Base-by-base conservation (phyloP, 1,284 basidiomycete genomes). In the Baeospora myosura region DNA sequence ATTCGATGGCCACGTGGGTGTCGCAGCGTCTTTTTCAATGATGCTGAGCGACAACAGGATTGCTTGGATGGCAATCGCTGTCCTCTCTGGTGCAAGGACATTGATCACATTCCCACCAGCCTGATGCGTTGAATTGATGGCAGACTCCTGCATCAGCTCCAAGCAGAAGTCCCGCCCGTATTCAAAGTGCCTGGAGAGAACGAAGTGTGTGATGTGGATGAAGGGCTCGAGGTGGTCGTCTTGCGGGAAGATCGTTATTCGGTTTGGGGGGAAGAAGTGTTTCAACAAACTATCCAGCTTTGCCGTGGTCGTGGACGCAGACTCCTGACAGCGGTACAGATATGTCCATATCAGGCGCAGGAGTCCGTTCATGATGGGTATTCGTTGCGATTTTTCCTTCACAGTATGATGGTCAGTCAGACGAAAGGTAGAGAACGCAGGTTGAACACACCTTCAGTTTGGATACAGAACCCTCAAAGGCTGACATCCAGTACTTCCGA, bases 311-410 rank as follows among this genome's bases (percentile, higher is more conserved):
- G 87, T 84, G 0, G 90, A 87, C 3, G 76, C 70, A 11, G 87
- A 76, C 58, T 97, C 94, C 48, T 85, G 81, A 56, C 92, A 95
- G 14, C 94, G 85, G 56, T 92, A 94, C 17, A 97, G 71, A 61
- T 97, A 98, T 0, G 92, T 89, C 94, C 94, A 97, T 20, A 95
- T 65, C 23, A 97, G 62, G 3, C 92, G 82, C 45, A 92, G 62
- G 43, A 89, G 79, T 2, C 88, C 86, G 51, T 94, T 92, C 64
- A 96, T 72, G 8, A 90, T 76, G 3, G 79, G 70, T 1, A 78
- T 63, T n/a, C 90, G 78, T 40, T 74, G 70, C 0, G 78, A 69
- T 49, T 86, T 88, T 54, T 97, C 93, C 86, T 94, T 14, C 16
- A 42, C n/a, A 46, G 32, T 11, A 30, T 45, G n/a, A n/a, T 40